Evolutionary conservation across 768 basidiomycete species (phyloP), one percentile per base, ranked within the genome.

Genomic region (Leccinum disarticulatum): DNA sequence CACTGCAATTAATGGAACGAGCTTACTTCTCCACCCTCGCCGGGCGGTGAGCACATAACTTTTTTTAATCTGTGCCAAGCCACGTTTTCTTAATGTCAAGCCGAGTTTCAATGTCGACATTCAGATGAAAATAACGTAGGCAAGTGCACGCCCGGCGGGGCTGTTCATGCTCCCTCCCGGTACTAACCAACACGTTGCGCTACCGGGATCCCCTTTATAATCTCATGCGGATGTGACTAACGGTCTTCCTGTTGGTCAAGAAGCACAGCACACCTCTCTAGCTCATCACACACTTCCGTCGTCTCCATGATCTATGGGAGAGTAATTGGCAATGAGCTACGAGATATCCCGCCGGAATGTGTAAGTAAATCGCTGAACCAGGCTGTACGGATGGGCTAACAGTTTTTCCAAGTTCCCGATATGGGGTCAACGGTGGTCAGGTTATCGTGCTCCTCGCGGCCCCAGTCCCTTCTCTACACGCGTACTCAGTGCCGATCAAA

Each of bases 391-490:
- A 28, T 41, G 49, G 48, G 50, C 59, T 70, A 47, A 68, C 56
- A 35, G 36, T 35, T 15, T 35, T 41, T 51, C 28, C 54, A 65
- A 73, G 71, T 61, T 74, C 33, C 67, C 71, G 15, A 58, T 73
- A 57, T 74, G 73, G 73, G 73, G 73, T 59, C 69, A 71, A 55
- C 67, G 71, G 33, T 73, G 71, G 71, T 56, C 65, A 31, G 55
- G 61, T 15, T 61, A 67, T 56, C 64, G 60, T 61, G 46, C 43
- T 56, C 65, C 71, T 52, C 61, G 54, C 36, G 67, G 71, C 15
- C 69, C 71, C 31, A 73, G 71, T 36, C 49, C 63, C 22, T 73
- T 70, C 53, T 68, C 62, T 33, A 66, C 57, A 3, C 67, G 64
- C 54, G 30, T 61, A 57, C 62, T 71, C 57, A 57, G 41, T 38